Percentiles rank a stretch among this genome's conserved stretches.
Evolutionary conservation across 176 grass and related monocot species (phyloP).

Genomic region (Leersia perrieri): DNA sequence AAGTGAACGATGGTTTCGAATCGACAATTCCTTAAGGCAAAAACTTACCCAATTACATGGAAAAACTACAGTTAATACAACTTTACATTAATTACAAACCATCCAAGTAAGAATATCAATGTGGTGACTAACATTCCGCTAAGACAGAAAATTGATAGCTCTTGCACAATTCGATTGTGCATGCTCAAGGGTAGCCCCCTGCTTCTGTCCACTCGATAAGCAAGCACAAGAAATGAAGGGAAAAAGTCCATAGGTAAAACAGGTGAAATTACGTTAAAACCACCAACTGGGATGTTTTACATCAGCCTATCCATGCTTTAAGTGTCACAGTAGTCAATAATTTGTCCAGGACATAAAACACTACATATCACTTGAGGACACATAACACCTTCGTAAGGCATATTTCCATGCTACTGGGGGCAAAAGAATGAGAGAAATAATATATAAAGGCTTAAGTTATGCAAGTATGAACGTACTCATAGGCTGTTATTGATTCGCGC

Average conservation of each 20-base stretch:
- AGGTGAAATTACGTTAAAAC: neutral
- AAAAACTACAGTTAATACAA: neutral
- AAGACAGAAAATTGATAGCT: neutral
- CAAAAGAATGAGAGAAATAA: neutral
- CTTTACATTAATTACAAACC: neutral
- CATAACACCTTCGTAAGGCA: neutral
- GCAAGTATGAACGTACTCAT: neutral
- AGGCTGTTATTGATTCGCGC: neutral
- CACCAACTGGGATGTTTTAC: neutral
- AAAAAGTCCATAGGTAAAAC: neutral
- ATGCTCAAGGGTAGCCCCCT: no score
- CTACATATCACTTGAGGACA: neutral
- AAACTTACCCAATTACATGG: neutral
- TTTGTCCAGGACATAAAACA: conserved; percentile 19
- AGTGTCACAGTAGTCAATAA: neutral
- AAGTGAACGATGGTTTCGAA: neutral
- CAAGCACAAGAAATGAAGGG: neutral
- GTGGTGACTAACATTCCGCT: neutral
- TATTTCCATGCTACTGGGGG: neutral
- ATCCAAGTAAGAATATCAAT: neutral
- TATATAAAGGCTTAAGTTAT: conserved; percentile 4
- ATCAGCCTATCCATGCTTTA: neutral
- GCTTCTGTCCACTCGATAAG: neutral
- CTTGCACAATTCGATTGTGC: no score
- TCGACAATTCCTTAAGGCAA: neutral